A percentile compares a stretch with the other conserved stretches of the same genome.
Conservation (phyloP, 345 rosid species). For the Euphorbia peplus region DNA sequence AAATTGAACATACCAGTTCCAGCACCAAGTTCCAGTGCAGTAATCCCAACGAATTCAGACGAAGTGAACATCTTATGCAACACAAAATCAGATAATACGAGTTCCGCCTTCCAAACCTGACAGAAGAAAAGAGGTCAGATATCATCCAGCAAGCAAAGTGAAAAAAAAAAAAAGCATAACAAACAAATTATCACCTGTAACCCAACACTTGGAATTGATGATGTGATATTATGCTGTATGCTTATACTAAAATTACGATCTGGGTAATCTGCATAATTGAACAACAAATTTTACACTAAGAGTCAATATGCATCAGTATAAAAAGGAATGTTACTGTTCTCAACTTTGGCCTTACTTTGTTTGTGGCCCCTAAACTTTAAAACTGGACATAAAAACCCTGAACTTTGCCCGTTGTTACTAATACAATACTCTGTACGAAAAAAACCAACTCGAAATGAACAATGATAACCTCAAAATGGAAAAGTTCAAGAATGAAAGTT, state of each 20-base stretch:
- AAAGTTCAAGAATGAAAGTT: too few species aligned
- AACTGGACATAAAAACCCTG: background rate
- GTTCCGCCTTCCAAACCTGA: conserved; percentile 90
- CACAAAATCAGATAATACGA: conserved; percentile 70
- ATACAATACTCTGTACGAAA: too few species aligned
- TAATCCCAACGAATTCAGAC: conserved; percentile 47
- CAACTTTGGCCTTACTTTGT: too few species aligned
- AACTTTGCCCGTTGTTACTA: background rate
- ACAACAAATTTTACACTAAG: background rate
- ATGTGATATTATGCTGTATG: conserved; percentile 69
- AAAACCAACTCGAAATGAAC: too few species aligned
- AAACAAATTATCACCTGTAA: conserved; percentile 54
- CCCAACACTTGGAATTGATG: conserved; percentile 71
- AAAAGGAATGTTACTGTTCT: background rate
- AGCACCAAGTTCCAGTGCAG: conserved; percentile 75
- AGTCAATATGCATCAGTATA: conserved; percentile 1
- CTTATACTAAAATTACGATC: conserved; percentile 40
- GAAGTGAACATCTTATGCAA: conserved; percentile 68
- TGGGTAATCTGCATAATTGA: conserved; percentile 34
- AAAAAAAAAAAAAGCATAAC: background rate
- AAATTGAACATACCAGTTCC: conserved; percentile 63
- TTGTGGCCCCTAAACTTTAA: too few species aligned
- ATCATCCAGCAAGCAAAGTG: background rate
- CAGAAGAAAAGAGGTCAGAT: conserved; percentile 14
- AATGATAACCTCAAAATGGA: too few species aligned